Evolutionary conservation across 163 green algal species (phyloP).

Genomic region (Scenedesmus sp.): DNA sequence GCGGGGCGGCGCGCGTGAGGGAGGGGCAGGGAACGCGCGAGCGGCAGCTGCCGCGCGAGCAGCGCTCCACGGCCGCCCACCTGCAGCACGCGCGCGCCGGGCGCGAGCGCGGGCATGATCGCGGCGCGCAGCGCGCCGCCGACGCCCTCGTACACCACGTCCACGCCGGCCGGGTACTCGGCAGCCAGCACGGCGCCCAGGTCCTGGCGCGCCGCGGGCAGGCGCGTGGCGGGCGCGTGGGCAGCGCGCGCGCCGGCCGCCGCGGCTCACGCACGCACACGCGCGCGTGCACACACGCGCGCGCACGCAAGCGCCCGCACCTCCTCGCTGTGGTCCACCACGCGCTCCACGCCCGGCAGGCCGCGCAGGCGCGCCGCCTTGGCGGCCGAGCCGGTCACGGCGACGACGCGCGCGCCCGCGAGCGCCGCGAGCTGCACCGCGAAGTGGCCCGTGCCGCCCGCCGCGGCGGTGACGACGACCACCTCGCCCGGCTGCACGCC

Average conservation of each 20-base stretch:
- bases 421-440: constrained; percentile 79
- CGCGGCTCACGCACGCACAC: too few species aligned
- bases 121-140: constrained; percentile 69
- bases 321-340: constrained; percentile 66
- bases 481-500: constrained; percentile 59
- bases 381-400: constrained; percentile 60
- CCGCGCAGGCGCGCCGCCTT: constrained; percentile 67
- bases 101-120: constrained; percentile 58
- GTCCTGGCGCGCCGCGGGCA: constrained; percentile 45
- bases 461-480: constrained; percentile 88
- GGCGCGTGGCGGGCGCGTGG: too few species aligned
- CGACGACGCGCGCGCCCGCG: constrained; percentile 72
- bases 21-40: not conserved
- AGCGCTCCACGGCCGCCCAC: constrained; percentile 7
- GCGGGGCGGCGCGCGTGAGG: too few species aligned
- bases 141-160: constrained; percentile 87
- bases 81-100: constrained; percentile 64
- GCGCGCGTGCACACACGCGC: not conserved
- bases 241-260: too few species aligned
- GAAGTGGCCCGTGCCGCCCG: constrained; percentile 80
- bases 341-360: constrained; percentile 61
- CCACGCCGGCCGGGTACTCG: constrained; percentile 66
- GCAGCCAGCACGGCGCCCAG: constrained; percentile 60
- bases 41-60: not conserved
- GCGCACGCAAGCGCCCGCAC: constrained; percentile 11